phyloP scores from a whole-genome alignment of 2,329 filamentous ascomycete species.

The Colletotrichum cereale region DNA sequence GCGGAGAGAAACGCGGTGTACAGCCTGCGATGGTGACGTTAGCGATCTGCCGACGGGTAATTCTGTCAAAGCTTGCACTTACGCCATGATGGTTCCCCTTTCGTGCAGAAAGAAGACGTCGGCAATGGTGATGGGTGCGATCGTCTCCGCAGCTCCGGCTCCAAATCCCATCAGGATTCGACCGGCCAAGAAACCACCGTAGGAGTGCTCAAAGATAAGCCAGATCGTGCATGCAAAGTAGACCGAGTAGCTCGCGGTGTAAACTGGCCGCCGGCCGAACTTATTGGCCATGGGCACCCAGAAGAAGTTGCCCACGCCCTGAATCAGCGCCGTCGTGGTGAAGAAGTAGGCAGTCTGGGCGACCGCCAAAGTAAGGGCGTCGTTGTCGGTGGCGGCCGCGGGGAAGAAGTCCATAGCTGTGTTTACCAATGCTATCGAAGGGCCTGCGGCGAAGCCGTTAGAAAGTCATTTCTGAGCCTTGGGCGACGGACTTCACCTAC shows the following conservation, averaged over 20 bases:
- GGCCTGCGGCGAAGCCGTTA: slow-evolving; percentile 46
- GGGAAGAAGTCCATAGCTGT: slow-evolving; percentile 63
- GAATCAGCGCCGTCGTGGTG: slow-evolving; percentile 62
- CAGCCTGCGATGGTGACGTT: slow-evolving; percentile 40
- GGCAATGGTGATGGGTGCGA: slow-evolving; percentile 64
- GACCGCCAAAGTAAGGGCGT: slow-evolving; percentile 51
- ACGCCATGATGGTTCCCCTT: slow-evolving; percentile 64
- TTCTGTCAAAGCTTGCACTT: slow-evolving; percentile 42
- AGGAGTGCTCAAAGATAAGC: slow-evolving; percentile 57
- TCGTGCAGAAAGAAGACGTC: slow-evolving; percentile 71
- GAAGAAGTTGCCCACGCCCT: slow-evolving; percentile 61
- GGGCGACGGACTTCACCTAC: slow-evolving; percentile 41
- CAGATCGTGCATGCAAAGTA: slow-evolving; percentile 58
- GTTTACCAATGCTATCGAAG: slow-evolving; percentile 62
- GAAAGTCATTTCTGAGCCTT: background rate
- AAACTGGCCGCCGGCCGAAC: slow-evolving; percentile 58
- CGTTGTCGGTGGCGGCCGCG: slow-evolving; percentile 45
- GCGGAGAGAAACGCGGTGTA: slow-evolving; percentile 57
- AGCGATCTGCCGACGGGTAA: background rate
- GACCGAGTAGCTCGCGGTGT: slow-evolving; percentile 57
- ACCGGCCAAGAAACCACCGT: slow-evolving; percentile 57
- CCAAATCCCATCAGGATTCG: slow-evolving; percentile 66
- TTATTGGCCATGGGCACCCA: slow-evolving; percentile 62
- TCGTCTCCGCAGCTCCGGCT: slow-evolving; percentile 64
- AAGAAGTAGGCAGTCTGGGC: slow-evolving; percentile 65